A percentile compares a stretch with the other conserved stretches of the same genome.
These are phyloP conservation scores for Mariannaea sp. DNA, from an alignment of 2,329 filamentous ascomycete genomes.

Conservation along the genomic window DNA sequence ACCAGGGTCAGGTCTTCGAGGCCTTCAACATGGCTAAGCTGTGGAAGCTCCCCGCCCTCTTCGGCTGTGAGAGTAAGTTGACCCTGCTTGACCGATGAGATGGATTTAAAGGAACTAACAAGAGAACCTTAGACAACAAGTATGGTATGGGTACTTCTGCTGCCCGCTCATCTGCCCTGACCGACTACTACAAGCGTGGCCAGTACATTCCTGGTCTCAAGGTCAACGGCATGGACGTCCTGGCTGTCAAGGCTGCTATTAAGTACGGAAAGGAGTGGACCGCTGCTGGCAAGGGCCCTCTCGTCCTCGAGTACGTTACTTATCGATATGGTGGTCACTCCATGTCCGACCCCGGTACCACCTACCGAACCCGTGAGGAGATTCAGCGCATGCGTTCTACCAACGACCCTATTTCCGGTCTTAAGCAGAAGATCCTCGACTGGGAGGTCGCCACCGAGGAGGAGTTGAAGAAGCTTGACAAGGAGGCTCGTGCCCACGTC, in stretches of 20 bases:
- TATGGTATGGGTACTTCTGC: slow-evolving; percentile 99
- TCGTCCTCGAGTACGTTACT: slow-evolving; percentile 98
- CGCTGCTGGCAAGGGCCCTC: slow-evolving; percentile 80
- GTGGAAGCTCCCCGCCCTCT: slow-evolving; percentile 94
- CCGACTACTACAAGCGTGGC: slow-evolving; percentile 99
- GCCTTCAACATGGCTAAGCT: slow-evolving; percentile 99
- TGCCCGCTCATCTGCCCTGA: slow-evolving; percentile 89
- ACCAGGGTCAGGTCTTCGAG: slow-evolving; percentile 99
- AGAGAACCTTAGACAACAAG: slow-evolving; percentile 85
- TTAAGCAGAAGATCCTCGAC: slow-evolving; percentile 98
- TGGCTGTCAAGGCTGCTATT: slow-evolving; percentile 95
- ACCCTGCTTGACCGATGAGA: not conserved
- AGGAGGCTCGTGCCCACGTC: slow-evolving; percentile 83
- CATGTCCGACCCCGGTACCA: slow-evolving; percentile 99
- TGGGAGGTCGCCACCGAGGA: slow-evolving; percentile 92
- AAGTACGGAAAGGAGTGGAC: slow-evolving; percentile 92
- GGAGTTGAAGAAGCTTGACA: slow-evolving; percentile 95
- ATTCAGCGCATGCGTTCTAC: slow-evolving; percentile 99
- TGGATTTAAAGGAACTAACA: slow-evolving; percentile 16
- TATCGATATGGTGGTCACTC: slow-evolving; percentile 99
- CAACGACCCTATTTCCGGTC: slow-evolving; percentile 95
- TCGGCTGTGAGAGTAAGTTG: slow-evolving; percentile 93
- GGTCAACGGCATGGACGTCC: slow-evolving; percentile 99
- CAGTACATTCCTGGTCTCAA: slow-evolving; percentile 99
- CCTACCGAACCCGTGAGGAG: slow-evolving; percentile 98